Percentiles rank a stretch among this genome's conserved stretches.
Conservation (phyloP, 192 early-diverging fungal species). For the Anaeromyces robustus region DNA sequence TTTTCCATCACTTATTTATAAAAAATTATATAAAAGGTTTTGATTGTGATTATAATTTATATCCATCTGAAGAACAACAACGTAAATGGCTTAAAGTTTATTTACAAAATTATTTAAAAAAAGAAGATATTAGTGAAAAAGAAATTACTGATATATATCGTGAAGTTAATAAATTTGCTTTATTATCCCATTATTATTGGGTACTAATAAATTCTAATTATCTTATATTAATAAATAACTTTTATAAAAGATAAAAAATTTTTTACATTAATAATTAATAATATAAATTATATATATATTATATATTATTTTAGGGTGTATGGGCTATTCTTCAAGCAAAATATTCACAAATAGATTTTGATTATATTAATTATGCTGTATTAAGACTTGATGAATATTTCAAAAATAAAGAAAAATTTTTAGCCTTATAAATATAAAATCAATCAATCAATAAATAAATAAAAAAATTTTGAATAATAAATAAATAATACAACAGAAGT, state of each 20-base stretch:
- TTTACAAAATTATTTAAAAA: constrained; percentile 17
- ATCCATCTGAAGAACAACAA: constrained; percentile 59
- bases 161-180: constrained; percentile 67
- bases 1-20: not conserved
- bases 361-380: constrained; percentile 78
- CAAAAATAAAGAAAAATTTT: constrained; percentile 29
- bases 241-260: constrained; percentile 33
- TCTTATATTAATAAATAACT: no score
- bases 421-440: constrained; percentile 2
- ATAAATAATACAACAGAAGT: no score
- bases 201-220: no score
- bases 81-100: constrained; percentile 61
- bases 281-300: no score
- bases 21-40: constrained; percentile 33
- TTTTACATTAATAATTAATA: not conserved
- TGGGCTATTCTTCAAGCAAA: constrained; percentile 48
- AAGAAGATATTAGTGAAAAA: constrained; percentile 12
- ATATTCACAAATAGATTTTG: constrained; percentile 87
- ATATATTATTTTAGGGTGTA: not conserved
- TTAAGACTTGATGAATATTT: constrained; percentile 66
- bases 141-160: constrained; percentile 46
- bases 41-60: constrained; percentile 80
- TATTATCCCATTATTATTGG: constrained; percentile 92
- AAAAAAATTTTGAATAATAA: no score
- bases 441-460: no score